phyloP scores from a whole-genome alignment of 75 land plant species.

The Picea sitchensis region DNA sequence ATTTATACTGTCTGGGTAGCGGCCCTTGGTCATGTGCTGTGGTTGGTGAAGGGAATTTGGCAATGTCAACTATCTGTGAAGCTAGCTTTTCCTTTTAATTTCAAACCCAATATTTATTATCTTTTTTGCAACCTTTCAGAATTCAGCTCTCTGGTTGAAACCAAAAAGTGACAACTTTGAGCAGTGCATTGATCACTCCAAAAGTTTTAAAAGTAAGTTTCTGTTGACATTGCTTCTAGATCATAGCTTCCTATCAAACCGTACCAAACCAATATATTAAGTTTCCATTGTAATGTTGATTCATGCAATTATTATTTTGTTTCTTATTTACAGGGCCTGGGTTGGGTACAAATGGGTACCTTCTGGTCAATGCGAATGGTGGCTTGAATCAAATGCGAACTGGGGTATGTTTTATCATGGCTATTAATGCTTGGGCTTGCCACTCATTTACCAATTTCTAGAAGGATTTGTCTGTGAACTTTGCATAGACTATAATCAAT shows the following conservation, averaged over 20 bases:
- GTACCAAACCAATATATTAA: background rate
- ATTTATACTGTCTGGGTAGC: no score
- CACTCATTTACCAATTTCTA: background rate
- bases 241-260: background rate
- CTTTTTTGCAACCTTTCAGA: conserved; percentile 22
- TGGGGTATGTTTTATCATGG: conserved; percentile 65
- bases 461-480: background rate
- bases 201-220: conserved; percentile 52
- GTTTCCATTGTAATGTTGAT: background rate
- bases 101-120: background rate
- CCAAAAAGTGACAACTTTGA: conserved; percentile 70
- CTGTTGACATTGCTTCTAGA: background rate
- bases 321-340: conserved; percentile 47
- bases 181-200: conserved; percentile 63
- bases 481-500: no score
- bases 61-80: background rate
- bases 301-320: background rate
- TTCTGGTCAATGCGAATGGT: conserved; percentile 93
- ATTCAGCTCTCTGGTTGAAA: conserved; percentile 64
- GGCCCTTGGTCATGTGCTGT: no score
- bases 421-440: background rate
- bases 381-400: conserved; percentile 98
- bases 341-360: conserved; percentile 65
- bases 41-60: background rate
- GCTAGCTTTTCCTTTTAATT: background rate